Conservation (phyloP, 345 rosid species). For the Syzygium oleosum region DNA sequence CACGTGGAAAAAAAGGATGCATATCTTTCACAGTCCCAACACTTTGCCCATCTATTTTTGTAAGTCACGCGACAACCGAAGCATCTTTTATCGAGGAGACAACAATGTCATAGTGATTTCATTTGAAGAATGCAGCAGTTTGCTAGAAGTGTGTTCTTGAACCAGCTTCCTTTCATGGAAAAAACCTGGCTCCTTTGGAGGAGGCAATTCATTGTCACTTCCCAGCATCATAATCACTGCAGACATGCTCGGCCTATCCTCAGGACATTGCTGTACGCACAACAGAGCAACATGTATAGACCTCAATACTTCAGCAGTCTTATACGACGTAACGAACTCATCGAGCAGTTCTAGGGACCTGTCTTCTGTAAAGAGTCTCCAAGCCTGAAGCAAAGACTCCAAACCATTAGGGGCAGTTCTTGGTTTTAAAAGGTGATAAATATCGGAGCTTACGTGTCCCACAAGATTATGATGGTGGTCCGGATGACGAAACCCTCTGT, state of each 20-base stretch:
- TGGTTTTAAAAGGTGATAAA: neutral
- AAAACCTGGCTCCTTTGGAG: constrained; percentile 29
- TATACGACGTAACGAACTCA: neutral
- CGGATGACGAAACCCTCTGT: constrained; percentile 14
- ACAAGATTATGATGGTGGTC: constrained; percentile 3
- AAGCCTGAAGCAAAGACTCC: constrained; percentile 13
- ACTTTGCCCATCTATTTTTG: neutral
- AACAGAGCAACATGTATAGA: constrained; percentile 30
- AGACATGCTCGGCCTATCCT: constrained; percentile 34
- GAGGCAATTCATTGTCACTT: constrained; percentile 21
- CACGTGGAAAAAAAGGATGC: neutral
- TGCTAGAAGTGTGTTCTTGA: constrained; percentile 5
- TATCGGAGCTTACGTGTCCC: constrained; percentile 10
- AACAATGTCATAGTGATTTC: neutral
- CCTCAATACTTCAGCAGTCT: constrained; percentile 6
- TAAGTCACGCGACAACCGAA: neutral
- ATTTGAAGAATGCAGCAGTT: neutral
- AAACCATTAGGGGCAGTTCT: neutral
- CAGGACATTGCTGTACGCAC: constrained; percentile 27
- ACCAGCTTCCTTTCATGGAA: constrained; percentile 5
- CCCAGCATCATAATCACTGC: constrained; percentile 31
- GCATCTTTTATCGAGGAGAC: neutral
- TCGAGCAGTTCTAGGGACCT: constrained; percentile 11
- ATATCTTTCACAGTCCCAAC: neutral
- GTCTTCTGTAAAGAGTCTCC: constrained; percentile 22